Evolutionary conservation across 495 filamentous ascomycete genomes (phyloP), one percentile per base, ranked within the genome.

Genomic region (Daldinia childiae): DNA sequence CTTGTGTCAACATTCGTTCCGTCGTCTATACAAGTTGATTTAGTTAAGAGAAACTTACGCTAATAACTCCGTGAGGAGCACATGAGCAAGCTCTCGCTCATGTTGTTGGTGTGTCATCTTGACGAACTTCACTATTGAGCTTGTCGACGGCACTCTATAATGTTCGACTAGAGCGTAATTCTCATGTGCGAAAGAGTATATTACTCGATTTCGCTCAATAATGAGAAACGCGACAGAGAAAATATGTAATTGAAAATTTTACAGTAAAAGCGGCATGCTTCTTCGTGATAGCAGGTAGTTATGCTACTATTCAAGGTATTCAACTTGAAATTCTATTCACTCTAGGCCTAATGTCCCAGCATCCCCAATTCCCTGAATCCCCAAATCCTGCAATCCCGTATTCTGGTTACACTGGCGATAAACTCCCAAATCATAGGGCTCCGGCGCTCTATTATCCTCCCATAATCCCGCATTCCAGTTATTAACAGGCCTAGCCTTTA

Each of bases 21-120:
- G 51, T 17, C 36, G 43, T 48, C 4, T 14, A 5, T 12, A 1
- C 26, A 59, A n/a, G 9, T 58, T 5, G 26, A 19, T 38, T 17
- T n/a, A n/a, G 50, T 14, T 54, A 30, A 58, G 3, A 29, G 11
- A 4, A 32, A 69, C 71, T 66, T 94, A 95, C 82, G 93, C 93
- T 71, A 96, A 86, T 43, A 96, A 86, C 87, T 96, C 93, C 70
- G 95, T 91, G 71, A 96, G 87, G 80, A 96, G 88, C 69, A 92
- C 95, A 82, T 96, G 93, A 77, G 92, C 87, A 74, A 95, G 88
- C 83, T 95, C 93, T 79, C 95, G 93, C 85, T 96, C 91, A 60
- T 73, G 62, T 8, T 48, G n/a, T 38, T 66, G 60, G 14, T 58
- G 41, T 26, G 34, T 58, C 71, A 73, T 73, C 24, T 48, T 63